Evolutionary conservation across 2,329 filamentous ascomycete genomes (phyloP).

Genomic region (Colletotrichum lindemuthianum): DNA sequence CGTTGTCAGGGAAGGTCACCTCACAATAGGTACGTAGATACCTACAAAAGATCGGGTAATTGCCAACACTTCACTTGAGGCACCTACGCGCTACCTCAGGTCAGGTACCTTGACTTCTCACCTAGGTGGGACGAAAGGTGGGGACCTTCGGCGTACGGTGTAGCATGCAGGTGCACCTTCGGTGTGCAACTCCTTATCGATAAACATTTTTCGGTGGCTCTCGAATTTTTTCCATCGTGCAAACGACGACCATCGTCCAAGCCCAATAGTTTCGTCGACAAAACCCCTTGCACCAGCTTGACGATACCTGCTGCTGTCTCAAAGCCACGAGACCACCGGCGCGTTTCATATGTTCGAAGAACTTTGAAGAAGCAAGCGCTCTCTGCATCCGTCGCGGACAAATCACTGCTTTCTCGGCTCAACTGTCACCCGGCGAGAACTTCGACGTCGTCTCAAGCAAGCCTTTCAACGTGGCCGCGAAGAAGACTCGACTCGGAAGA

Average conservation of each 20-base stretch:
- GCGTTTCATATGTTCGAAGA: slow-evolving; percentile 4
- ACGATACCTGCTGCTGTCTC: slow-evolving; percentile 11
- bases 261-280: neutral
- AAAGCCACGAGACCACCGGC: slow-evolving; percentile 10
- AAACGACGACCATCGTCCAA: too few relatives aligned
- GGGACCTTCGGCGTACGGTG: neutral
- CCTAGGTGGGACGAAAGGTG: neutral
- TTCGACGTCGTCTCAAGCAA: slow-evolving; percentile 3
- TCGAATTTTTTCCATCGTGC: slow-evolving; percentile 30
- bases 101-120: too few relatives aligned
- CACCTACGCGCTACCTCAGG: too few relatives aligned
- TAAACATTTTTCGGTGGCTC: slow-evolving; percentile 25
- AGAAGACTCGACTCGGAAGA: slow-evolving; percentile 15
- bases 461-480: slow-evolving; percentile 26
- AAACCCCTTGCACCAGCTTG: neutral
- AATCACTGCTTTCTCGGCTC: neutral
- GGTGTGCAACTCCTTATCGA: slow-evolving; percentile 17
- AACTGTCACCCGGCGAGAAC: slow-evolving; percentile 1
- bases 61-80: too few relatives aligned
- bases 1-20: too few relatives aligned
- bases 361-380: slow-evolving; percentile 13
- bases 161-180: neutral
- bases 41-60: too few relatives aligned
- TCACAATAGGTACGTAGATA: too few relatives aligned
- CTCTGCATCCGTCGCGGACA: neutral